Conservation (phyloP, 495 filamentous ascomycete genomes). For the Aspergillus sclerotiicarbonarius region DNA sequence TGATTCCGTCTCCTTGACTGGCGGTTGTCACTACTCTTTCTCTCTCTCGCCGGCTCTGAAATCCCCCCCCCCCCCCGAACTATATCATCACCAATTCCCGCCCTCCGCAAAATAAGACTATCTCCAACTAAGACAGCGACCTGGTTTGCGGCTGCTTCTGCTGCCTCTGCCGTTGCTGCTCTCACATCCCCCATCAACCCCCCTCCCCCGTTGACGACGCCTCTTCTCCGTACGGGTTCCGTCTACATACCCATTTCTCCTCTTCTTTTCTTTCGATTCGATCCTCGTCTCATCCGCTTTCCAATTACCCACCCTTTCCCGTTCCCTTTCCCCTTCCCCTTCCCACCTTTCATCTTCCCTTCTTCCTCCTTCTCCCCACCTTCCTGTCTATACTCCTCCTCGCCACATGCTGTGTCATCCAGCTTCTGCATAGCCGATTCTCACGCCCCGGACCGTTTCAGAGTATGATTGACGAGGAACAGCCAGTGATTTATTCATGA, state of each 20-base stretch:
- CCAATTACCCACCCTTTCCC: slow-evolving; percentile 2
- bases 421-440: slow-evolving; percentile 5
- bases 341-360: slow-evolving; percentile 2
- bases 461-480: slow-evolving; percentile 22
- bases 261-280: not conserved
- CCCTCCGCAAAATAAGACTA: not conserved
- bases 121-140: slow-evolving; percentile 1
- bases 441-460: not conserved
- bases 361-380: slow-evolving; percentile 6
- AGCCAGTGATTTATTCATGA: slow-evolving; percentile 18
- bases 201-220: slow-evolving; percentile 13
- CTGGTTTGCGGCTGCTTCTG: not conserved
- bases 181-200: not conserved
- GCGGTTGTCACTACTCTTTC: not conserved
- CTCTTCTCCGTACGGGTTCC: slow-evolving; percentile 2
- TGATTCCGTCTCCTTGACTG: not conserved
- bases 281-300: not conserved
- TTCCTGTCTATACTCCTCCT: not conserved
- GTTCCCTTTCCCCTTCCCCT: slow-evolving; percentile 5
- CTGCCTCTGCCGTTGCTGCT: not conserved
- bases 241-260: slow-evolving; percentile 7
- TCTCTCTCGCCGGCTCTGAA: not conserved
- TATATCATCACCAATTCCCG: not conserved
- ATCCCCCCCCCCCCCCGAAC: not conserved
- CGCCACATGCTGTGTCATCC: not conserved